These are phyloP conservation scores for Decorospora gaudefroyi DNA, from an alignment of 2,329 filamentous ascomycete genomes.

Conservation along the genomic window DNA sequence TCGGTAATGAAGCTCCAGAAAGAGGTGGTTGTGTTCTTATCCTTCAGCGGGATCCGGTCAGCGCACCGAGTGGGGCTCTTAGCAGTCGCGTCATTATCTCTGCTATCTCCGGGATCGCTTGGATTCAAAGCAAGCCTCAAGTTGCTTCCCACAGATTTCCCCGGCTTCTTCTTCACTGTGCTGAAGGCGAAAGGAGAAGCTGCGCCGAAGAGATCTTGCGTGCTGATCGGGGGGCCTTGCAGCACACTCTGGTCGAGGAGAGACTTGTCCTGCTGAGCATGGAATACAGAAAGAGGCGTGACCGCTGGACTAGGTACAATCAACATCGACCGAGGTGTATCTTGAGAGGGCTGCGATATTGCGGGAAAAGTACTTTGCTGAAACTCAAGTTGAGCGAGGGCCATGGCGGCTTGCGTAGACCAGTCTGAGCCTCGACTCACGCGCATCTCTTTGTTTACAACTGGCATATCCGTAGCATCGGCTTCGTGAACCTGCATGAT, in stretches of 20 bases:
- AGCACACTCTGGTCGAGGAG: conserved; percentile 19
- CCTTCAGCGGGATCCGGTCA: conserved; percentile 35
- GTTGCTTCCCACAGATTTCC: conserved; percentile 23
- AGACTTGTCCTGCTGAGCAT: conserved; percentile 24
- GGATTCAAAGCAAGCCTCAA: conserved; percentile 31
- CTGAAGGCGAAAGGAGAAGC: conserved; percentile 49
- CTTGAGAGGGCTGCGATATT: conserved; percentile 18
- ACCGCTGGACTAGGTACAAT: conserved; percentile 28
- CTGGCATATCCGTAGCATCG: background rate
- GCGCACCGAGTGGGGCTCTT: conserved; percentile 30
- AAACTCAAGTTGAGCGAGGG: conserved; percentile 41
- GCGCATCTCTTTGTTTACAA: conserved; percentile 1
- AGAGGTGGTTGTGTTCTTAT: conserved; percentile 27
- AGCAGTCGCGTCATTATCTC: conserved; percentile 8
- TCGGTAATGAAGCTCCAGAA: conserved; percentile 26
- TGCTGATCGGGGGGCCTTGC: conserved; percentile 41
- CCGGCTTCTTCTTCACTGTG: conserved; percentile 49
- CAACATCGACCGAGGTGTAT: conserved; percentile 22
- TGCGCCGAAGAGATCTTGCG: conserved; percentile 52
- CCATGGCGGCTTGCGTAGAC: conserved; percentile 46
- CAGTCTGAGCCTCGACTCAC: conserved; percentile 31
- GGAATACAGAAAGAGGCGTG: conserved; percentile 41
- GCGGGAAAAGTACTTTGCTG: conserved; percentile 36
- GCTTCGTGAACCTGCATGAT: background rate
- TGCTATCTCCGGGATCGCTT: conserved; percentile 11